Evolutionary conservation across 1,284 basidiomycete genomes (phyloP).

Genomic region (Xerocomus minutiporus): DNA sequence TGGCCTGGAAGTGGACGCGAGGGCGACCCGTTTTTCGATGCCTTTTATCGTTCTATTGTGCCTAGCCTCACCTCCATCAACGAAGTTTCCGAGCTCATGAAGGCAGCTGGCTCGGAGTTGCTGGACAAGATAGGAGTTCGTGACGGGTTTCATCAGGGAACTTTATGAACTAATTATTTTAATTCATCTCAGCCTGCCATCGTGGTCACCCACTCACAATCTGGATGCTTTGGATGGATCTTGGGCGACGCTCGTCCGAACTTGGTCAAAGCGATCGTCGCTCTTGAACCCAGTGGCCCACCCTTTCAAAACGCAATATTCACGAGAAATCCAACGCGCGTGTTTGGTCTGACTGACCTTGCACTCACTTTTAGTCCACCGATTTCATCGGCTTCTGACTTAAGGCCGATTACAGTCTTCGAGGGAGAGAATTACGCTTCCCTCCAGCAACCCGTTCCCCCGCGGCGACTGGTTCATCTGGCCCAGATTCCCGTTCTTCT

Average conservation of each 20-base stretch:
- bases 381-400: slow-evolving; percentile 34
- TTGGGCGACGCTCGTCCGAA: slow-evolving; percentile 44
- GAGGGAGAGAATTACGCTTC: slow-evolving; percentile 36
- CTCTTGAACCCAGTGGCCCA: slow-evolving; percentile 46
- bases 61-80: slow-evolving; percentile 25
- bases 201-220: slow-evolving; percentile 46
- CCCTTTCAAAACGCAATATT: slow-evolving; percentile 46
- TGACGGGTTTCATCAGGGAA: slow-evolving; percentile 3
- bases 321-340: slow-evolving; percentile 34
- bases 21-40: slow-evolving; percentile 44
- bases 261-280: slow-evolving; percentile 42
- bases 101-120: slow-evolving; percentile 27
- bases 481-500: slow-evolving; percentile 41
- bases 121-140: slow-evolving; percentile 31
- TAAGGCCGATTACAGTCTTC: slow-evolving; percentile 24
- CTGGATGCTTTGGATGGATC: slow-evolving; percentile 45
- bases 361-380: slow-evolving; percentile 43
- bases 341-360: slow-evolving; percentile 42
- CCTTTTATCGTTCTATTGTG: slow-evolving; percentile 40
- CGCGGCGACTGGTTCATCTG: slow-evolving; percentile 41
- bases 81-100: slow-evolving; percentile 28
- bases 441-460: slow-evolving; percentile 40
- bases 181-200: slow-evolving; percentile 36
- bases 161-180: slow-evolving; percentile 1
- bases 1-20: slow-evolving; percentile 47